These are phyloP conservation scores for Tolypocladium amazonense DNA, from an alignment of 2,329 filamentous ascomycete genomes.

Conservation along the genomic window DNA sequence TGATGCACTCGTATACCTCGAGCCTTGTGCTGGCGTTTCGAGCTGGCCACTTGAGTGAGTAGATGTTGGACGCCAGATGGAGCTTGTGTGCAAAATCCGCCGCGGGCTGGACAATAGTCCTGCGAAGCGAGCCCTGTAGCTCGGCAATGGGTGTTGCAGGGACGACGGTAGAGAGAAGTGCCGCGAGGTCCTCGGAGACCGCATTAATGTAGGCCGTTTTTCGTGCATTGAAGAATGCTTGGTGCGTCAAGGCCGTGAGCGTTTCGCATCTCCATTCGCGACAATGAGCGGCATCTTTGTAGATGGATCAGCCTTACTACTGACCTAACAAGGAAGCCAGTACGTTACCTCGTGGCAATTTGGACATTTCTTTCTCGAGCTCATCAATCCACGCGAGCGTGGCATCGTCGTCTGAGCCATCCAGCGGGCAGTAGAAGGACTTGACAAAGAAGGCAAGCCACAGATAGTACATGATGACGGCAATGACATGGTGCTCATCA, in stretches of 20 bases:
- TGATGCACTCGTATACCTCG: slow-evolving; percentile 25
- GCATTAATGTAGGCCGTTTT: slow-evolving; percentile 15
- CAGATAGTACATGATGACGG: slow-evolving; percentile 26
- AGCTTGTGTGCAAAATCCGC: slow-evolving; percentile 24
- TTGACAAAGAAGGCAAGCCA: slow-evolving; percentile 23
- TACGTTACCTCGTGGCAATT: slow-evolving; percentile 19
- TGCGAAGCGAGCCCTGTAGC: slow-evolving; percentile 20
- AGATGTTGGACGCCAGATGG: slow-evolving; percentile 22
- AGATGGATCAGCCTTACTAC: slow-evolving; percentile 2
- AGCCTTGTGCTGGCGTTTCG: slow-evolving; percentile 22
- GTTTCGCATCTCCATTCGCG: slow-evolving; percentile 27
- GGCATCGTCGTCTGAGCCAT: slow-evolving; percentile 17
- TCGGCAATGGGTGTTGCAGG: slow-evolving; percentile 15
- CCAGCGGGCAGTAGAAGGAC: slow-evolving; percentile 25
- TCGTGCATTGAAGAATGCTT: slow-evolving; percentile 18
- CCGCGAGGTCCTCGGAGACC: slow-evolving; percentile 22
- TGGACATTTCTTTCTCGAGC: slow-evolving; percentile 20
- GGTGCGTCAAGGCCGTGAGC: slow-evolving; percentile 20
- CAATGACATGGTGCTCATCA: slow-evolving; percentile 24
- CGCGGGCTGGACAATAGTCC: slow-evolving; percentile 22
- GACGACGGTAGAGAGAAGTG: slow-evolving; percentile 18
- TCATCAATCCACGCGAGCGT: slow-evolving; percentile 22
- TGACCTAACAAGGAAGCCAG: neutral
- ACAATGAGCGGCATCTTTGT: slow-evolving; percentile 20
- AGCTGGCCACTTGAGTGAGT: slow-evolving; percentile 26